These are phyloP conservation scores for Skeletonema grethae DNA, from an alignment of 108 stramenopile species.

Conservation along the genomic window DNA sequence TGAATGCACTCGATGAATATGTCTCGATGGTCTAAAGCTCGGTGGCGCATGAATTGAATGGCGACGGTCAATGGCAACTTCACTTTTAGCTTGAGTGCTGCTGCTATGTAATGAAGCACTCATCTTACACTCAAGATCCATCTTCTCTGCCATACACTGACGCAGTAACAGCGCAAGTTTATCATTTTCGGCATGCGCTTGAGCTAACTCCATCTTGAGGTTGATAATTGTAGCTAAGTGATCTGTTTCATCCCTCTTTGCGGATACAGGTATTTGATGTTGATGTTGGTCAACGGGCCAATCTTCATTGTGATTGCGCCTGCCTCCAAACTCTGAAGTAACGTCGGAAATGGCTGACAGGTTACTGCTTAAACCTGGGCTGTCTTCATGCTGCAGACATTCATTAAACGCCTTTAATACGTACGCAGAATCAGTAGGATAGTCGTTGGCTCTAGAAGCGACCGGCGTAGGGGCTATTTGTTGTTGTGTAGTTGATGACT, in stretches of 20 bases:
- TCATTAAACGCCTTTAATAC: background rate
- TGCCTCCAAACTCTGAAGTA: background rate
- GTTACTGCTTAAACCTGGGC: background rate
- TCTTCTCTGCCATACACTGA: background rate
- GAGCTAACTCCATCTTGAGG: background rate
- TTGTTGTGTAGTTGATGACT: background rate
- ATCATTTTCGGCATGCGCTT: background rate
- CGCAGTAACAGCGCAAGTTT: background rate
- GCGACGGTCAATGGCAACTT: background rate
- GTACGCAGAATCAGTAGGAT: background rate
- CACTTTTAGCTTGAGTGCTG: background rate
- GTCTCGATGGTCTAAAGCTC: background rate
- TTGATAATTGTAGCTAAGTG: background rate
- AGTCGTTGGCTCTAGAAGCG: background rate
- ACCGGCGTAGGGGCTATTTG: background rate
- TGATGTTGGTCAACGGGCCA: background rate
- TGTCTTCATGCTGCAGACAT: background rate
- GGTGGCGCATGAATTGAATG: background rate
- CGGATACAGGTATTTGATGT: background rate
- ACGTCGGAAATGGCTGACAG: background rate
- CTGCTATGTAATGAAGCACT: background rate
- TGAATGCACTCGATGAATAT: background rate
- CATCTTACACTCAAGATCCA: background rate
- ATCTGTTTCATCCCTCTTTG: background rate
- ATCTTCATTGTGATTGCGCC: background rate